Evolutionary conservation across 192 early-diverging fungal species (phyloP).

Genomic region (Kappamyces sp.): DNA sequence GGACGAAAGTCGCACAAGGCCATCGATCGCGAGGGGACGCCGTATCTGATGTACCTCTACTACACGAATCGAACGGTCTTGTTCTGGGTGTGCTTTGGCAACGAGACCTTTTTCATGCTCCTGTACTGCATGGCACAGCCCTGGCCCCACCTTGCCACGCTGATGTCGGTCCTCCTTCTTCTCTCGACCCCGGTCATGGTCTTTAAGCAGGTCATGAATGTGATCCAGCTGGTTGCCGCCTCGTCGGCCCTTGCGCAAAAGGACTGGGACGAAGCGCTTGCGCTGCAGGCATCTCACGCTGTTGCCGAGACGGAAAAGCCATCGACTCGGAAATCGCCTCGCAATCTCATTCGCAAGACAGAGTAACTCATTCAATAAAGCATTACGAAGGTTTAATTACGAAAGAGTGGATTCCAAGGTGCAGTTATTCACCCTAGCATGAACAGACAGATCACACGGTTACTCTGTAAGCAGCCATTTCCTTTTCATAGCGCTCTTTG

Average conservation of each 20-base stretch:
- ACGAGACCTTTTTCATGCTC: constrained; percentile 87
- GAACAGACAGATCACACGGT: neutral
- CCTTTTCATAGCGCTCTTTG: constrained; percentile 35
- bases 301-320: too few species aligned
- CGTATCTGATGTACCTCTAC: constrained; percentile 73
- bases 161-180: constrained; percentile 13
- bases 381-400: too few species aligned
- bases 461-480: constrained; percentile 21
- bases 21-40: constrained; percentile 66
- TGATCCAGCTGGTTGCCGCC: constrained; percentile 88
- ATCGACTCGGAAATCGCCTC: too few species aligned
- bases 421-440: too few species aligned
- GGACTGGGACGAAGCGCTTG: too few species aligned
- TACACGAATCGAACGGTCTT: constrained; percentile 88
- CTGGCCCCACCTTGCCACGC: constrained; percentile 24
- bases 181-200: constrained; percentile 64
- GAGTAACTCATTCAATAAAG: too few species aligned
- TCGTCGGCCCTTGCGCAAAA: neutral
- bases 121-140: constrained; percentile 61
- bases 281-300: too few species aligned
- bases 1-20: constrained; percentile 89
- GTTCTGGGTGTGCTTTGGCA: constrained; percentile 86
- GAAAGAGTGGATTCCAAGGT: too few species aligned
- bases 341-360: too few species aligned
- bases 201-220: constrained; percentile 88